Base-by-base conservation (phyloP, 805 yeast species). In the Sporopachydermia lactativora region DNA sequence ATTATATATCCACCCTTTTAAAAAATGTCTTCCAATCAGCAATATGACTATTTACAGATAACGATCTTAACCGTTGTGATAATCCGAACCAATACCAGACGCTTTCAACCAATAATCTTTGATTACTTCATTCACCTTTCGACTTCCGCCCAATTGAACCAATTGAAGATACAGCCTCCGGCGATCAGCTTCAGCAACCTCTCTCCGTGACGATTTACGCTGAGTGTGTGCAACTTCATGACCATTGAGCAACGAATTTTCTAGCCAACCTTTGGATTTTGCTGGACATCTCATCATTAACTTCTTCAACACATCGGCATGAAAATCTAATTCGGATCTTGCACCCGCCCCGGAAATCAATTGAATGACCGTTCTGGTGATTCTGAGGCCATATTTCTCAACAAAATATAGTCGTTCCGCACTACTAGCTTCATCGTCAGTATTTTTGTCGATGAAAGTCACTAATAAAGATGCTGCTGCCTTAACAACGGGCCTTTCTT, bases 391-490 rank as follows among this genome's bases (percentile, higher is more conserved):
- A 61, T 52, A 34, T 46, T 53, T 36, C 42, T 45, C 45, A 56
- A 58, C 18, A 52, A 44, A 45, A 47, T 34, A 48, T 43, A 44
- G 1, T 37, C 4, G 77, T 42, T 57, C 58, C 41, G 67, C 61
- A 49, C 71, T 48, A n/a, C 55, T 8, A 8, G 31, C 8, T 8
- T n/a, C n/a, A 24, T 24, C 31, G 8, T 24, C 31, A 24, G 13
- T 8, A 8, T 24, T n/a, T 24, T 24, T 24, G 8, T 8, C 51
- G 4, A 76, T 49, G 4, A 75, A 48, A 19, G 56, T 54, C 2
- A 59, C 59, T 85, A 86, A 79, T 47, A 80, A 76, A 38, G 61
- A 58, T 39, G 68, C 64, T 0, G 70, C 58, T 1, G 78, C 61
- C 45, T 70, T 69, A 17, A 79, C 50, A 1, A 77, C 67, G 45